A percentile compares a stretch with the other conserved stretches of the same genome.
Conservation (phyloP, 2,329 filamentous ascomycete species). For the Neopestalotiopsis sp. region DNA sequence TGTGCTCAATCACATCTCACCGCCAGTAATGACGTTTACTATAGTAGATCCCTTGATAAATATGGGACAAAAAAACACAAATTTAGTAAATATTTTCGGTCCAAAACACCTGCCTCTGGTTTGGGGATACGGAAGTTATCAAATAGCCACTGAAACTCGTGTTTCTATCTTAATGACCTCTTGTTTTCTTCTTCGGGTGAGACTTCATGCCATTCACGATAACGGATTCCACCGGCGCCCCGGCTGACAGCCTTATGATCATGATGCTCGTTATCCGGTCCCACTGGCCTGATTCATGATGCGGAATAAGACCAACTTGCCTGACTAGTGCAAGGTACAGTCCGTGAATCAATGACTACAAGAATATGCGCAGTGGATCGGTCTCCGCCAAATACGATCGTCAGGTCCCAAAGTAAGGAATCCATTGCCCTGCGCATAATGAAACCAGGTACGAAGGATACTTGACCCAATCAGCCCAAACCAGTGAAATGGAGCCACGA, state of each 20-base stretch:
- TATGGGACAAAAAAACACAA: too few relatives aligned
- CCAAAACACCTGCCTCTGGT: too few relatives aligned
- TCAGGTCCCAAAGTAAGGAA: neutral
- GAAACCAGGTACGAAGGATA: neutral
- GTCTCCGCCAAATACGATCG: neutral
- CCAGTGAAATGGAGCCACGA: neutral
- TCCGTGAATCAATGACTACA: neutral
- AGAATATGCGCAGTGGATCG: neutral
- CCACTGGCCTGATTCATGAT: neutral
- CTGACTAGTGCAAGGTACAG: neutral
- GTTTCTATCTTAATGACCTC: too few relatives aligned
- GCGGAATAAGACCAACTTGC: neutral
- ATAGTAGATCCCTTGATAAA: too few relatives aligned
- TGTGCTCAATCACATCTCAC: too few relatives aligned
- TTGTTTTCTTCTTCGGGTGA: too few relatives aligned
- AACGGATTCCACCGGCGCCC: too few relatives aligned
- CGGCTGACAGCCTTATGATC: neutral
- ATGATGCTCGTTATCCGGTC: neutral
- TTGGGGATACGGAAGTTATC: too few relatives aligned
- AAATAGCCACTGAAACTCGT: too few relatives aligned
- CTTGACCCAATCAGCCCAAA: neutral
- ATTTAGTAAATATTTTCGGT: too few relatives aligned
- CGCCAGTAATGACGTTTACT: too few relatives aligned
- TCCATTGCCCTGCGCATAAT: neutral
- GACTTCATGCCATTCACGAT: too few relatives aligned